These are phyloP conservation scores for Pseudoturritis turrita DNA, from an alignment of 345 rosid species.

Conservation along the genomic window DNA sequence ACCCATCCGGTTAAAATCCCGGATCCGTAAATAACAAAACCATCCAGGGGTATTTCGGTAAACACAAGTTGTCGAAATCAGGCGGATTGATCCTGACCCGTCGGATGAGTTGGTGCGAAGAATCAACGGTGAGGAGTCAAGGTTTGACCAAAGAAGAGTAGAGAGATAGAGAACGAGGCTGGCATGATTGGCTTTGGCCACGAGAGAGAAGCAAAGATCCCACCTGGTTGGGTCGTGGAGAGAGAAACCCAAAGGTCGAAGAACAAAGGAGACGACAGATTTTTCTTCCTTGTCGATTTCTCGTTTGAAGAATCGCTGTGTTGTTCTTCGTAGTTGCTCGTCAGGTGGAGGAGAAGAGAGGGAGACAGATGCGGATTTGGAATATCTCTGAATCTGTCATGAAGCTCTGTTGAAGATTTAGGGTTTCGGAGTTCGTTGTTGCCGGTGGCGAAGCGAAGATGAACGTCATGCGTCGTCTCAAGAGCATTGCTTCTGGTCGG, in stretches of 20 bases:
- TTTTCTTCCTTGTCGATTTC: no score
- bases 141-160: slow-evolving; percentile 39
- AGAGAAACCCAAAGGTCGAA: slow-evolving; percentile 7
- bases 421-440: slow-evolving; percentile 28
- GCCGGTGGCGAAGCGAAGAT: slow-evolving; percentile 33
- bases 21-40: slow-evolving; percentile 4
- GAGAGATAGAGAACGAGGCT: slow-evolving; percentile 36
- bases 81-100: slow-evolving; percentile 22
- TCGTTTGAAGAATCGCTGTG: slow-evolving; percentile 1
- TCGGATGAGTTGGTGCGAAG: slow-evolving; percentile 30
- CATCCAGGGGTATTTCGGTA: slow-evolving; percentile 13
- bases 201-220: slow-evolving; percentile 19
- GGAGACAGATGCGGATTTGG: slow-evolving; percentile 23
- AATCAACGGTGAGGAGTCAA: slow-evolving; percentile 35
- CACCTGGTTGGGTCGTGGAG: slow-evolving; percentile 32
- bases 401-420: slow-evolving; percentile 21
- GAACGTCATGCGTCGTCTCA: slow-evolving; percentile 98
- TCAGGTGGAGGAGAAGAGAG: not conserved
- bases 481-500: slow-evolving; percentile 99
- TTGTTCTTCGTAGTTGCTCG: not conserved
- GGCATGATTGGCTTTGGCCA: slow-evolving; percentile 62
- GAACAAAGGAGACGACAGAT: not conserved
- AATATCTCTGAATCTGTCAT: slow-evolving; percentile 27
- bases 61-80: not conserved
- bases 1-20: not conserved